These are phyloP conservation scores for Wickerhamomyces sp. DNA, from an alignment of 1,139 yeast species.

Conservation along the genomic window DNA sequence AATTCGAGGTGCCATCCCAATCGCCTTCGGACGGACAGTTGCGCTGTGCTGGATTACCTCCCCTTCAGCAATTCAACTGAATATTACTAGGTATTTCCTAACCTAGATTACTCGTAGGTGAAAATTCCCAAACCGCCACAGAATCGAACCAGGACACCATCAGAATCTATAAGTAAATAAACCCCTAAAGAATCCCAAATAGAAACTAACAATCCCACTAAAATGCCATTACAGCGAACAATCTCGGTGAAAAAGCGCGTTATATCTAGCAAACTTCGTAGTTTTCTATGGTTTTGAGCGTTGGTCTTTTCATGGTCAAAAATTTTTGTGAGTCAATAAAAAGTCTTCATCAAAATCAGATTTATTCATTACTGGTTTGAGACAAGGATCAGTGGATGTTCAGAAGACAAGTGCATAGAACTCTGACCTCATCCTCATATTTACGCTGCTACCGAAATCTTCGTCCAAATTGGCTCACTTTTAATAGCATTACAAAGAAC, in stretches of 20 bases:
- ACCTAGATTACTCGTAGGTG: constrained; percentile 30
- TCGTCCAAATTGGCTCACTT: background rate
- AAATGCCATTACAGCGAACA: constrained; percentile 35
- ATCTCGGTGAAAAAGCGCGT: no score
- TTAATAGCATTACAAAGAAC: background rate
- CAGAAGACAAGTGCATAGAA: constrained; percentile 1
- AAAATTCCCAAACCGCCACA: constrained; percentile 27
- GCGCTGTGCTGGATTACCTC: constrained; percentile 41
- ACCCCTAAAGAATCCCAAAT: constrained; percentile 26
- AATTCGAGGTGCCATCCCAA: constrained; percentile 32
- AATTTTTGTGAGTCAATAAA: background rate
- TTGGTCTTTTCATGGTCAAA: background rate
- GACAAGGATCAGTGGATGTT: background rate
- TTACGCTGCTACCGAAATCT: background rate
- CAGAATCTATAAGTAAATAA: constrained; percentile 20
- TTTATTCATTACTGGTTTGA: background rate
- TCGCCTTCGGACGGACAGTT: constrained; percentile 39
- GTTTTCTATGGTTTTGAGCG: background rate
- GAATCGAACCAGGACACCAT: constrained; percentile 39
- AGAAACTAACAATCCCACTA: constrained; percentile 31
- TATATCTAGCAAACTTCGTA: no score
- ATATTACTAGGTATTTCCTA: constrained; percentile 25
- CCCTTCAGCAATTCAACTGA: constrained; percentile 35
- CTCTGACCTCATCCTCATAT: background rate
- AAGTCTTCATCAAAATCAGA: background rate